Percentiles rank a stretch among this genome's conserved stretches.
Evolutionary conservation across 305 asterid species (phyloP).

Genomic region (Stenogyne calaminthoides): DNA sequence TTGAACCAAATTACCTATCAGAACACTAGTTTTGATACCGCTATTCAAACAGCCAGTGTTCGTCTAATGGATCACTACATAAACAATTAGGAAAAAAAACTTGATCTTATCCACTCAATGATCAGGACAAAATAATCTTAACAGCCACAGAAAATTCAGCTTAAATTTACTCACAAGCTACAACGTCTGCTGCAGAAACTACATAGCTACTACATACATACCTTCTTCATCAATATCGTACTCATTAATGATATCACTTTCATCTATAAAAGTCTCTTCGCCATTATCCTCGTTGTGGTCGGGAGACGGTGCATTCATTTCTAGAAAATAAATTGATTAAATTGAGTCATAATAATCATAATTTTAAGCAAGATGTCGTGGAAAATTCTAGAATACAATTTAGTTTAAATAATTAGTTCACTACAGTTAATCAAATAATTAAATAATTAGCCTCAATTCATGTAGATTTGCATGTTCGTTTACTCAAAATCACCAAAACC

Average conservation of each 20-base stretch:
- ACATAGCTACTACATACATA: constrained; percentile 16
- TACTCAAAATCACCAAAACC: no score
- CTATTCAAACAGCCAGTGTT: not conserved
- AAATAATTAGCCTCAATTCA: no score
- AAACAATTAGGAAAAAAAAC: not conserved
- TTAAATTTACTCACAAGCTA: not conserved
- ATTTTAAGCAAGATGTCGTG: not conserved
- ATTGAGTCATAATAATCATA: not conserved
- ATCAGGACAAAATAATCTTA: not conserved
- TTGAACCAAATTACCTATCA: constrained; percentile 10
- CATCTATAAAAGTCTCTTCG: constrained; percentile 50
- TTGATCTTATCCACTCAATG: not conserved
- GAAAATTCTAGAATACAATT: not conserved
- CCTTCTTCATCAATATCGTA: constrained; percentile 70
- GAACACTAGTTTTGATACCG: constrained; percentile 10
- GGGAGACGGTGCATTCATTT: constrained; percentile 43
- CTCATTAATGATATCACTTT: constrained; percentile 53
- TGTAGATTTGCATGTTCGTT: no score
- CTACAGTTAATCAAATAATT: not conserved
- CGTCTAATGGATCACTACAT: not conserved
- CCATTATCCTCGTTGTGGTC: constrained; percentile 35
- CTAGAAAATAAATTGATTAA: constrained; percentile 22
- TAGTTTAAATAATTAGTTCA: not conserved
- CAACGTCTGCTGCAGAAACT: constrained; percentile 2
- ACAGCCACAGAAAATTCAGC: not conserved